Evolutionary conservation across 495 filamentous ascomycete genomes (phyloP), one percentile per base, ranked within the genome.

Genomic region (Lasiosphaeria ovina): DNA sequence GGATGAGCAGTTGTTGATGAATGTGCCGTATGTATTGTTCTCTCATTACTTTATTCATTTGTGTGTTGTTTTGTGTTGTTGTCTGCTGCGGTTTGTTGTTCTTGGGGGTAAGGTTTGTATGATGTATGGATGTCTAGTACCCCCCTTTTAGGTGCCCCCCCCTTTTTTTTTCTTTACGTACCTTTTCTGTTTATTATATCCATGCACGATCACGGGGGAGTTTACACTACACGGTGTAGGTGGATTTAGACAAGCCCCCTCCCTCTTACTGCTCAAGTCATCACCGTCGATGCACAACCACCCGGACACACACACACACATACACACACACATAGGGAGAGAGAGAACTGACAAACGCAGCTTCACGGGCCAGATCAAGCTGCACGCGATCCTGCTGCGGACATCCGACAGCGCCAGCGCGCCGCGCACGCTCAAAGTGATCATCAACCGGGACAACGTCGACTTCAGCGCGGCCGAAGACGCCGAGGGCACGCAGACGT

Each of bases 1-100:
- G 0, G 94, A 98, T 68, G 94, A 97, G 78, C 92, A 98, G 76
- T 62, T 98, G n/a, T 69, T 98, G 38, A 89, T 98, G 76, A 85
- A 88, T 67, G 82, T 98, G 24, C 95, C 94, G 93, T 98, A 77
- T 50, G 90, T 83, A 9, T 44, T 55, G 44, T 45, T 54, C 61
- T 62, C 24, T 51, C 42, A 58, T 32, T 50, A 42, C 51, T 34
- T 62, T 42, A 35, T 47, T 48, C 32, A 5, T 47, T 47, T 47
- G 12, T 34, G 33, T 12, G 10, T 38, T n/a, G 34, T 32, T 51
- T 40, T 35, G 32, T 40, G 34, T 61, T 53, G 40, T 51, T 40
- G 31, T 12, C n/a, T n/a, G 6, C 14, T 10, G 35, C 48, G 24
- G 54, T 4, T 3, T 66, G 51, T 64, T 68, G 71, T 65, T 72